Evolutionary conservation across 2,329 filamentous ascomycete species (phyloP).

Genomic region (Diaporthe capsici): DNA sequence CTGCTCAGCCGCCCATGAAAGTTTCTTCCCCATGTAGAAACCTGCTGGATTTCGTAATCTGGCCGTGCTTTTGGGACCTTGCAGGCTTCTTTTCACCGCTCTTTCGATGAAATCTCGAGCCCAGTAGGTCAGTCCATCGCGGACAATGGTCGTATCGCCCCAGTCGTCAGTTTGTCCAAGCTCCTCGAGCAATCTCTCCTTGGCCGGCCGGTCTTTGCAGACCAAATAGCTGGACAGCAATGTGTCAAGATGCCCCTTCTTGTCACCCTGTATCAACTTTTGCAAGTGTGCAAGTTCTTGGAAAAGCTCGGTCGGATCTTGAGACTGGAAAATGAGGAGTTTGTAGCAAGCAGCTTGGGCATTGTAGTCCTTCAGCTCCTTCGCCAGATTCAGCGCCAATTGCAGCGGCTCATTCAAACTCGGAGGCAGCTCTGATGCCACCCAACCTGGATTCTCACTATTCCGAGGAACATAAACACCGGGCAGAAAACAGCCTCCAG

Average conservation of each 20-base stretch:
- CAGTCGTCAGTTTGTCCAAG: not conserved
- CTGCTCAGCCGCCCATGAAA: not conserved
- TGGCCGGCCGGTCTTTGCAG: not conserved
- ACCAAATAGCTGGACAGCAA: not conserved
- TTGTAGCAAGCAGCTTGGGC: constrained; percentile 14
- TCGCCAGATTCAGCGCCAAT: constrained; percentile 9
- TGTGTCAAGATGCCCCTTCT: not conserved
- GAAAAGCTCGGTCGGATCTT: constrained; percentile 1
- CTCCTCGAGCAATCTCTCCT: not conserved
- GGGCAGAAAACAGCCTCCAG: not conserved
- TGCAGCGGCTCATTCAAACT: not conserved
- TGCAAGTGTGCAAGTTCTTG: not conserved
- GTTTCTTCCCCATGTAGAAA: not conserved
- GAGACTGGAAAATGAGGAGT: constrained; percentile 9
- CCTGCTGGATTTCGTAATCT: not conserved
- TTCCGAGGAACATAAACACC: not conserved
- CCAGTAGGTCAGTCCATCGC: not conserved
- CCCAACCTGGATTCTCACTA: constrained; percentile 3
- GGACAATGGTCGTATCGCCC: not conserved
- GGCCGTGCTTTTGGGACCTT: not conserved
- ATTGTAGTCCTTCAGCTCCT: constrained; percentile 8
- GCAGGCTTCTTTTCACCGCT: constrained; percentile 1
- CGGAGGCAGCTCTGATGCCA: not conserved
- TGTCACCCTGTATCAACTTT: not conserved
- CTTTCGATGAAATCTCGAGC: constrained; percentile 15